phyloP scores from a whole-genome alignment of 257 asterid species.

The Handroanthus guayacan region DNA sequence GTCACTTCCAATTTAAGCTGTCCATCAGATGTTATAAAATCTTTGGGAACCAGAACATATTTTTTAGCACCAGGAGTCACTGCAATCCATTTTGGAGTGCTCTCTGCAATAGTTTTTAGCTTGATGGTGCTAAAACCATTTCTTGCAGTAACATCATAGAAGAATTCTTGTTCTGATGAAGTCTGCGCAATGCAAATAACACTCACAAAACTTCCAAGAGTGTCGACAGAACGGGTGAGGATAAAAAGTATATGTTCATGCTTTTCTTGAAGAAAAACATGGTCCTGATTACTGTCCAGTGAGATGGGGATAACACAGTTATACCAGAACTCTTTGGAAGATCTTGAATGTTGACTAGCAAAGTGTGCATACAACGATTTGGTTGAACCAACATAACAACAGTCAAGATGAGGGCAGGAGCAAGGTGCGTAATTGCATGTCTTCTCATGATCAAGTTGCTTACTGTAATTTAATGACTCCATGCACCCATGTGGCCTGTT shows the following conservation, averaged over 20 bases:
- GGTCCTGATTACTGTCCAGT: slow-evolving; percentile 38
- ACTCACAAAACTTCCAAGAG: slow-evolving; percentile 42
- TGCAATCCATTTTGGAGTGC: slow-evolving; percentile 39
- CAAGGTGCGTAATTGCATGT: slow-evolving; percentile 53
- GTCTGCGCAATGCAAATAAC: slow-evolving; percentile 46
- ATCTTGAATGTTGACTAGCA: slow-evolving; percentile 28
- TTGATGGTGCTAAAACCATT: slow-evolving; percentile 45
- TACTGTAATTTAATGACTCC: slow-evolving; percentile 39
- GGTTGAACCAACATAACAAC: slow-evolving; percentile 38
- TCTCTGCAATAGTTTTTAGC: slow-evolving; percentile 44
- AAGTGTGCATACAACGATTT: slow-evolving; percentile 51
- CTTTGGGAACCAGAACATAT: slow-evolving; percentile 53
- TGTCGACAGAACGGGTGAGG: slow-evolving; percentile 41
- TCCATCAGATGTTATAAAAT: slow-evolving; percentile 31
- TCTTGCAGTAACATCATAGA: slow-evolving; percentile 36
- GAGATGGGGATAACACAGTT: slow-evolving; percentile 27
- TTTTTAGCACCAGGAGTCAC: slow-evolving; percentile 29
- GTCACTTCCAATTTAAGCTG: slow-evolving; percentile 45
- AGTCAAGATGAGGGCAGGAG: slow-evolving; percentile 49
- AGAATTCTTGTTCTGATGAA: slow-evolving; percentile 30
- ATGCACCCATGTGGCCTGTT: slow-evolving; percentile 56
- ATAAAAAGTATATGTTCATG: slow-evolving; percentile 41
- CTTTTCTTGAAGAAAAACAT: slow-evolving; percentile 47
- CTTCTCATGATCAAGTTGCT: slow-evolving; percentile 50
- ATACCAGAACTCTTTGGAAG: slow-evolving; percentile 32